These are phyloP conservation scores for Monilinia fructicola DNA, from an alignment of 2,329 filamentous ascomycete species.

Conservation along the genomic window DNA sequence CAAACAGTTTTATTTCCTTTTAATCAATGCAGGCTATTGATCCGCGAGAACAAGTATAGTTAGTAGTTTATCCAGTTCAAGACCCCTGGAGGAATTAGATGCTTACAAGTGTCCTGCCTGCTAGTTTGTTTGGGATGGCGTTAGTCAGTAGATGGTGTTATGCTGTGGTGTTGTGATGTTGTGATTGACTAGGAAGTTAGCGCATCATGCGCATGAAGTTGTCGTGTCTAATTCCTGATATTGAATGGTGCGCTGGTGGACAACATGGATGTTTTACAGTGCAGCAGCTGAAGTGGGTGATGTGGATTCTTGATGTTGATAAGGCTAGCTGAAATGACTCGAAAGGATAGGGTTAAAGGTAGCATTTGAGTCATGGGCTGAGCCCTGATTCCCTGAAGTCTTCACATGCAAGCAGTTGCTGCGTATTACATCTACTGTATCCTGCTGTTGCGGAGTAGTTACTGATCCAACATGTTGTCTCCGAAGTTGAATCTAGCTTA, in stretches of 20 bases:
- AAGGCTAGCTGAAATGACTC: too few relatives aligned
- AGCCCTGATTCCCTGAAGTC: too few relatives aligned
- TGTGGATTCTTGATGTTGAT: too few relatives aligned
- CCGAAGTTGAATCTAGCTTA: too few relatives aligned
- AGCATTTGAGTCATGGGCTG: too few relatives aligned
- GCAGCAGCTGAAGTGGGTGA: too few relatives aligned
- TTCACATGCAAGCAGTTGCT: too few relatives aligned
- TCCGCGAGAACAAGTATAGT: neutral
- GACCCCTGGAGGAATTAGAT: neutral
- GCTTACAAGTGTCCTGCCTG: slow-evolving; percentile 1
- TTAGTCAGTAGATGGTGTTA: neutral
- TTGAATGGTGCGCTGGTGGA: neutral
- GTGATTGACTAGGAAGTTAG: neutral
- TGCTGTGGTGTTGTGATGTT: neutral
- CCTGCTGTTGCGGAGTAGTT: too few relatives aligned
- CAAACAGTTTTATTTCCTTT: slow-evolving; percentile 9
- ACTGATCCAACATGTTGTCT: too few relatives aligned
- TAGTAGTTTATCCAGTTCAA: neutral
- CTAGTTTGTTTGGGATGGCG: too few relatives aligned
- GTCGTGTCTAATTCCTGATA: neutral
- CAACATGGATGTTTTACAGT: neutral
- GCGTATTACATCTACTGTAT: too few relatives aligned
- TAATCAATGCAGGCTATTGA: slow-evolving; percentile 9
- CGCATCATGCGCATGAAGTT: slow-evolving; percentile 3
- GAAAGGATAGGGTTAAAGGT: too few relatives aligned